phyloP scores from a whole-genome alignment of 352 stramenopile genomes.

The Pythium dissotocum region DNA sequence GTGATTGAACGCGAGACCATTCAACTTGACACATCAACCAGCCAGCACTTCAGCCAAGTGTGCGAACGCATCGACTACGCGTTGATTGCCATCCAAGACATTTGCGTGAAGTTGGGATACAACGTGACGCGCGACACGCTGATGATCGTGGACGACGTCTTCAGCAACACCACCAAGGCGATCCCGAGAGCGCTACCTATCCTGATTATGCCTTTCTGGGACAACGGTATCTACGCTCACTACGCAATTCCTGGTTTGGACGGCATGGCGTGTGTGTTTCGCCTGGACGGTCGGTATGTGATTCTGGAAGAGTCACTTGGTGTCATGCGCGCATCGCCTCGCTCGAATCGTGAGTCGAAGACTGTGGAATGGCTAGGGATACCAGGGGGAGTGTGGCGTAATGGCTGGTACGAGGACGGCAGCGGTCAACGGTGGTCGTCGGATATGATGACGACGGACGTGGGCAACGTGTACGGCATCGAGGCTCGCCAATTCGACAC shows the following conservation, averaged over 20 bases:
- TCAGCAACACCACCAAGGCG: slow-evolving; percentile 7
- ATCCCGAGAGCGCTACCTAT: slow-evolving; percentile 31
- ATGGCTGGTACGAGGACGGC: slow-evolving; percentile 35
- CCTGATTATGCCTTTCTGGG: slow-evolving; percentile 41
- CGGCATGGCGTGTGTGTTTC: slow-evolving; percentile 33
- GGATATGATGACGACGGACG: slow-evolving; percentile 25
- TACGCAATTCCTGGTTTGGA: slow-evolving; percentile 30
- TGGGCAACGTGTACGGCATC: slow-evolving; percentile 11
- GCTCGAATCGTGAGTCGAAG: slow-evolving; percentile 19
- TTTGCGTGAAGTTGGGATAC: slow-evolving; percentile 29
- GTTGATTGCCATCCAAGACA: slow-evolving; percentile 22
- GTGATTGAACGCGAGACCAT: slow-evolving; percentile 25
- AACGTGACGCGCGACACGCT: slow-evolving; percentile 29
- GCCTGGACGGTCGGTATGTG: slow-evolving; percentile 25
- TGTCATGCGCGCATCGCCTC: slow-evolving; percentile 11
- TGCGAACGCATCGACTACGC: slow-evolving; percentile 26
- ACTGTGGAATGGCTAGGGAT: slow-evolving; percentile 26
- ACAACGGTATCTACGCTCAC: slow-evolving; percentile 22
- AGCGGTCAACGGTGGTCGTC: slow-evolving; percentile 22
- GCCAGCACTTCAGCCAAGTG: slow-evolving; percentile 16
- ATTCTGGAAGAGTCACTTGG: background rate
- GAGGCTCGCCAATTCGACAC: slow-evolving; percentile 26
- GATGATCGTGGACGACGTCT: slow-evolving; percentile 22
- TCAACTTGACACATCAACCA: background rate
- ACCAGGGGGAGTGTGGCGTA: slow-evolving; percentile 33